Percentiles rank a stretch among this genome's conserved stretches.
These are phyloP conservation scores for Boletus sp. DNA, from an alignment of 768 basidiomycete species.

Conservation along the genomic window DNA sequence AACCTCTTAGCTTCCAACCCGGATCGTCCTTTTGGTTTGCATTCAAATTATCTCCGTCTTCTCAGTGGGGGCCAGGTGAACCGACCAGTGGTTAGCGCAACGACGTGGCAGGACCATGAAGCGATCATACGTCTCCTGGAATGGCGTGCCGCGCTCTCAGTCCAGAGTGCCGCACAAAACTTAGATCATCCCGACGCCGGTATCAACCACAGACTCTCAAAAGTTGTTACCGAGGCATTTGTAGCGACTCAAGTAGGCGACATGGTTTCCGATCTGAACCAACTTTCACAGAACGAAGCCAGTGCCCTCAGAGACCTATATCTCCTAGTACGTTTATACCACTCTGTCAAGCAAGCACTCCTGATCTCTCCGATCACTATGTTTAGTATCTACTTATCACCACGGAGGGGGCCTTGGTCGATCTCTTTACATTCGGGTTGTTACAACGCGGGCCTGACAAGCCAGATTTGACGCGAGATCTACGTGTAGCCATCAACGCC, in stretches of 20 bases:
- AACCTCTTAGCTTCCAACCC: conserved; percentile 38
- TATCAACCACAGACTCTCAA: conserved; percentile 55
- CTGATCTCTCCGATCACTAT: background rate
- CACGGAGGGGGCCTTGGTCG: conserved; percentile 52
- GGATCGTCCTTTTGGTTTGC: conserved; percentile 9
- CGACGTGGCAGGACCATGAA: conserved; percentile 39
- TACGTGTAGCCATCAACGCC: conserved; percentile 50
- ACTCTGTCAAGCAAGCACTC: too few relatives aligned
- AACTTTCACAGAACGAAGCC: conserved; percentile 17
- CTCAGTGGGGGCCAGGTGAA: conserved; percentile 30
- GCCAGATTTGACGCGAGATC: conserved; percentile 43
- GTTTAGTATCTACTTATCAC: conserved; percentile 59
- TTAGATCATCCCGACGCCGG: conserved; percentile 48
- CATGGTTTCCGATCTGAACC: conserved; percentile 39
- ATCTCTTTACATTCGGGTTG: conserved; percentile 58
- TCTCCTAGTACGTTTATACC: conserved; percentile 27
- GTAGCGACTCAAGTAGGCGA: conserved; percentile 54
- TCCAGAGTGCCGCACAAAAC: conserved; percentile 40
- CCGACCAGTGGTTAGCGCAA: conserved; percentile 18
- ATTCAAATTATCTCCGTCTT: conserved; percentile 51
- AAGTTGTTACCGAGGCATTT: conserved; percentile 68
- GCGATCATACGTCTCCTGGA: conserved; percentile 52
- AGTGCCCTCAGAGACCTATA: conserved; percentile 20
- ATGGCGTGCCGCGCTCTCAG: conserved; percentile 62
- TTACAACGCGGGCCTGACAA: conserved; percentile 25